phyloP scores from a whole-genome alignment of 202 grass and related monocot species.

The Dendrocalamus latiflorus region DNA sequence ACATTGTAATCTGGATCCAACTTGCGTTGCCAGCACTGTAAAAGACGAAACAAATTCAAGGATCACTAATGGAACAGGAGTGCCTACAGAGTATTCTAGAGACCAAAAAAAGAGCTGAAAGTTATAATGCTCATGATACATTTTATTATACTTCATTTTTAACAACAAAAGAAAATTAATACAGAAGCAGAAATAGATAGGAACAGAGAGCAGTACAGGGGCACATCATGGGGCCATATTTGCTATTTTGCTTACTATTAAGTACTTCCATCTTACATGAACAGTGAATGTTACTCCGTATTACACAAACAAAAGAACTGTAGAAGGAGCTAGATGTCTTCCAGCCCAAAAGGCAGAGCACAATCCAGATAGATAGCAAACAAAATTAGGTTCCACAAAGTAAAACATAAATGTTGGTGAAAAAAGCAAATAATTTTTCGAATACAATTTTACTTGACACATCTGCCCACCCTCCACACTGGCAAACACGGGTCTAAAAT shows the following conservation, averaged over 20 bases:
- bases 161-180: background rate
- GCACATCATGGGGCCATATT: background rate
- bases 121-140: background rate
- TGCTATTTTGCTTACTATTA: background rate
- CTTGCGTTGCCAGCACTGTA: constrained; percentile 95
- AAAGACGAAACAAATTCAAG: constrained; percentile 9
- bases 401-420: background rate
- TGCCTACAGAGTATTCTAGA: background rate
- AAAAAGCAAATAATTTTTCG: background rate
- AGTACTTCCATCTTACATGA: background rate
- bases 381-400: background rate
- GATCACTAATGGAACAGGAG: background rate
- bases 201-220: background rate
- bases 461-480: background rate
- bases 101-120: background rate
- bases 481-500: background rate
- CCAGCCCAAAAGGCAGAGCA: constrained; percentile 1
- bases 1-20: constrained; percentile 96
- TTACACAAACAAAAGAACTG: background rate
- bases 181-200: background rate
- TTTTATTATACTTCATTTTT: background rate
- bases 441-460: background rate
- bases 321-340: background rate
- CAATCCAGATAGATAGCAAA: background rate
- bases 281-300: background rate